Evolutionary conservation across 2,329 filamentous ascomycete species (phyloP).

Genomic region (Apiospora saccharicola): DNA sequence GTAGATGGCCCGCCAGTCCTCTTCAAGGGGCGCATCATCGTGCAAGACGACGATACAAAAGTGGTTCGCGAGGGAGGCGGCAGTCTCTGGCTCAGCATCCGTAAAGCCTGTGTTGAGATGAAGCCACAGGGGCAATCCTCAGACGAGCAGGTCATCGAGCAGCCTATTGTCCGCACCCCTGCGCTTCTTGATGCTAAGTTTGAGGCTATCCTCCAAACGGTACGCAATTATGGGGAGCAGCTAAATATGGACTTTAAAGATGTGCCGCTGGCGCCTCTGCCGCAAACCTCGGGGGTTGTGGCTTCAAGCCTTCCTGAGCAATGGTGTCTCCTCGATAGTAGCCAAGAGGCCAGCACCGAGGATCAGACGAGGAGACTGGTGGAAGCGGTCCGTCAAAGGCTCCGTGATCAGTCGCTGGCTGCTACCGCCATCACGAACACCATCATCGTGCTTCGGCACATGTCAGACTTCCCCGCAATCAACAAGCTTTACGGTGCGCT

Average conservation of each 20-base stretch:
- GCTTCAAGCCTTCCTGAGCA: constrained; percentile 36
- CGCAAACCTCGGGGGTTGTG: constrained; percentile 14
- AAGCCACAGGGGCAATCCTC: constrained; percentile 40
- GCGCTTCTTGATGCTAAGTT: constrained; percentile 72
- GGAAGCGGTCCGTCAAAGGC: constrained; percentile 50
- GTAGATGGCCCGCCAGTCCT: constrained; percentile 77
- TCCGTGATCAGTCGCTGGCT: constrained; percentile 46
- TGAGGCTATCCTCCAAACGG: constrained; percentile 46
- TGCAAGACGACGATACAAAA: constrained; percentile 61
- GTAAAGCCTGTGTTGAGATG: constrained; percentile 59
- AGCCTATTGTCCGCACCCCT: constrained; percentile 60
- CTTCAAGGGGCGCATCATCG: constrained; percentile 74
- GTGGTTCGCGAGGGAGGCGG: constrained; percentile 76
- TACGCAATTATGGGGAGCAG: constrained; percentile 31
- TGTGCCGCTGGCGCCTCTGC: constrained; percentile 22
- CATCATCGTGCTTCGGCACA: constrained; percentile 76
- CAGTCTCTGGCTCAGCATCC: constrained; percentile 74
- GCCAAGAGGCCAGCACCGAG: constrained; percentile 44
- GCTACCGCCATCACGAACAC: constrained; percentile 59
- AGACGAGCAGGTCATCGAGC: constrained; percentile 27
- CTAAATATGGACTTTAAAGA: not conserved
- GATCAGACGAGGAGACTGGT: constrained; percentile 59
- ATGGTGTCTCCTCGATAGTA: constrained; percentile 49
- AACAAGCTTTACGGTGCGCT: constrained; percentile 79
- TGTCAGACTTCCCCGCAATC: constrained; percentile 78